Base-by-base conservation (phyloP, 2,329 filamentous ascomycete species). In the Aureobasidium lini region DNA sequence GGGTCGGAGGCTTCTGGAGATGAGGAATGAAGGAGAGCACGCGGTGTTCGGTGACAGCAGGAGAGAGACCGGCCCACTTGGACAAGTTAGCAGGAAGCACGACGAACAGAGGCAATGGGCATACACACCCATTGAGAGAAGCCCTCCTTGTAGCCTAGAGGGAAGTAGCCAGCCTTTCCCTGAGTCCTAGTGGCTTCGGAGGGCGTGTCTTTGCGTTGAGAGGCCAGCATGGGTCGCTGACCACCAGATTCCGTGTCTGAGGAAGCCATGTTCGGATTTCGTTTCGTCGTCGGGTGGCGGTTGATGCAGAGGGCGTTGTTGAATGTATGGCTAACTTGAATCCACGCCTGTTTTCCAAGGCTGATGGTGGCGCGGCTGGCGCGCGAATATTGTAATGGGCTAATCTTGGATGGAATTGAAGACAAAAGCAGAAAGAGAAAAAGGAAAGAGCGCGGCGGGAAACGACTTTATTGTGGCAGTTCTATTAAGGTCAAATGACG, bases 61-160 rank as follows among this genome's bases (percentile, higher is more conserved):
- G 88, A 1, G 91, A 86, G n/a, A 94, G 77, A 63, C 85, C 87
- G 10, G 86, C 83, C 94, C 94, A 99, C 91, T 92, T 67, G 2
- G 13, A n/a, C 0, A 8, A n/a, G 23, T 61, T 44, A 62, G 59
- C 18, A 31, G 11, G 13, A 13, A 31, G n/a, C 40, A n/a, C 1
- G 1, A 13, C 3, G 10, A 40, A 23, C 1, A 7, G 15, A 10
- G 9, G 4, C 18, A 0, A n/a, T 1, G 15, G 15, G 15, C 10
- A 5, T 40, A 32, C 34, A 40, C 31, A 90, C 88, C 90, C 94
- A 97, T 80, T 97, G 93, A 66, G 83, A 87, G 63, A 90, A 90
- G 15, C 90, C 93, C 61, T 96, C 91, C 69, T 92, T 94, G 76
- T 96, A 96, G 52, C 91, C 87, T 23, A 97, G 76, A 2, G 94